Base-by-base conservation (phyloP, 1,284 basidiomycete species). In the Leccinum ponderosum region DNA sequence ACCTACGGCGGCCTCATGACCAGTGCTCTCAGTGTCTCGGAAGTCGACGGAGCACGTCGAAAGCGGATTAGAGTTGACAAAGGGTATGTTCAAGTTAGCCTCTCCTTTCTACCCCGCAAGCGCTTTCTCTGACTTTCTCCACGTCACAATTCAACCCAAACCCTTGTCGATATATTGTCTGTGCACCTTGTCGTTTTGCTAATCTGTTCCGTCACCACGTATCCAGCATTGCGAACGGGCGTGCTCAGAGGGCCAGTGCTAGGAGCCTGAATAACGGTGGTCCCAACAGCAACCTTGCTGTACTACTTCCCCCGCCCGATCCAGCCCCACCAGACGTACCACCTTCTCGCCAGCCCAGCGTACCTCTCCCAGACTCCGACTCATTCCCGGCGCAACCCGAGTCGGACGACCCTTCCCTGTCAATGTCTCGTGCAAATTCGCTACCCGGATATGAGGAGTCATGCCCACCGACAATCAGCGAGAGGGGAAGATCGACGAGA, bases 241-340 rank as follows among this genome's bases (percentile, higher is more conserved):
- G 90, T 66, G 86, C 90, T 61, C 89, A 91, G 72, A 85, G 90
- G 75, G 87, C 88, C 51, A 86, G 85, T 62, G 86, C 90, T 66
- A 87, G 90, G 65, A 83, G 82, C 73, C 78, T 89, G 69, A 83
- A 83, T 73, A 83, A 80, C 71, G 79, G 50, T 31, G 53, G 59
- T 61, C 53, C 42, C 31, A 58, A 27, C 59, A 60, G 14, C 56
- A 66, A 75, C 60, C 44, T 78, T 61, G 25, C 59, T 56, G 48
- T 59, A n/a, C 72, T 71, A 55, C 70, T 75, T 42, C 73, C 77
- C 61, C 68, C 75, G 55, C 68, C 76, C 58, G 82, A 85, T 66
- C 71, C 76, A 66, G 67, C 75, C 56, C 67, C 68, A 58, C 64
- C 66, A 60, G 71, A 73, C 53, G 71, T 74, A 60, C 59, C 65